Percentiles rank a stretch among this genome's conserved stretches.
Conservation (phyloP, 257 asterid genomes). For the Solanum virginianum region DNA sequence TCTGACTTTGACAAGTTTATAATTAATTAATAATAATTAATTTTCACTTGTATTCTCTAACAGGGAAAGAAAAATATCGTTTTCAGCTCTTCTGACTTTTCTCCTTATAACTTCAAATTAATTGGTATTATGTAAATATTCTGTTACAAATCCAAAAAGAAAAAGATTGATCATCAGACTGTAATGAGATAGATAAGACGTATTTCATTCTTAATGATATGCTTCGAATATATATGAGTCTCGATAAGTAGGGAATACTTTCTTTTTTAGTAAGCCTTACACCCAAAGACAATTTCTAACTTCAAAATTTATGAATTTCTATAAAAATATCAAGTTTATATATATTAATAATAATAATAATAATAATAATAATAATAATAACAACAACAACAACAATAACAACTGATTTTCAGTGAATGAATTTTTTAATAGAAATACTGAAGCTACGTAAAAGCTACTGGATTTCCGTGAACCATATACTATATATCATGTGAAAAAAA, state of each 20-base stretch:
- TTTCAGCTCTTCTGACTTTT: neutral
- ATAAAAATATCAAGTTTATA: neutral
- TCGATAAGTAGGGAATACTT: neutral
- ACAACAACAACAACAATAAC: neutral
- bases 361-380: neutral
- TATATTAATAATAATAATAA: neutral
- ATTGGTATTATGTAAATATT: neutral
- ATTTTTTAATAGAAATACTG: neutral
- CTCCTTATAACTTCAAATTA: neutral
- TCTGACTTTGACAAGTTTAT: neutral
- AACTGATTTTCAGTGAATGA: neutral
- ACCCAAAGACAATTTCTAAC: accelerated
- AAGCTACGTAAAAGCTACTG: neutral
- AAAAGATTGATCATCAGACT: neutral
- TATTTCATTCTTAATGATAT: neutral
- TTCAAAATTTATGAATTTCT: neutral
- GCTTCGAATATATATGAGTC: neutral
- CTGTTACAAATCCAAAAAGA: neutral
- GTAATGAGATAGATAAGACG: neutral
- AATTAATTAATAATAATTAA: neutral
- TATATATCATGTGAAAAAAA: neutral
- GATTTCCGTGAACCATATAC: accelerated
- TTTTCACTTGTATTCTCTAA: neutral
- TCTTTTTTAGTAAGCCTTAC: neutral
- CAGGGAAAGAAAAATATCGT: neutral